A percentile compares a stretch with the other conserved stretches of the same genome.
Evolutionary conservation across 1,284 basidiomycete species (phyloP).

Genomic region (Gomphus bonarii): DNA sequence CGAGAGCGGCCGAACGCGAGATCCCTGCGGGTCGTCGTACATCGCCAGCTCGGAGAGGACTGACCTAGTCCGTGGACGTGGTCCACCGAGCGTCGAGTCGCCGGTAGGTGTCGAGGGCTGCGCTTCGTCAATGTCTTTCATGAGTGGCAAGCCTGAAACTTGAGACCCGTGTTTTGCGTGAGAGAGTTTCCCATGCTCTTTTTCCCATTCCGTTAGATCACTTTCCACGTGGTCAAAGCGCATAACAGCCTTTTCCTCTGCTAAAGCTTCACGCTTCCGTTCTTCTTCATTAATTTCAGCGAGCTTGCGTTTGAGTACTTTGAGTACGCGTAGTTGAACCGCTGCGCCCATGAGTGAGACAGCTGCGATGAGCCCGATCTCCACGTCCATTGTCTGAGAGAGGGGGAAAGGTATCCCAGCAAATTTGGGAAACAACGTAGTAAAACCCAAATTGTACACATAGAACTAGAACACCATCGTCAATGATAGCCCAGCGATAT

Average conservation of each 20-base stretch:
- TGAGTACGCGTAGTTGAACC: conserved; percentile 81
- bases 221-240: conserved; percentile 55
- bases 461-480: conserved; percentile 58
- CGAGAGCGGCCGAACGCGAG: conserved; percentile 32
- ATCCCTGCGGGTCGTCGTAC: conserved; percentile 36
- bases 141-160: conserved; percentile 41
- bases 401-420: conserved; percentile 68
- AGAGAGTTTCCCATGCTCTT: conserved; percentile 60
- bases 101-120: conserved; percentile 38
- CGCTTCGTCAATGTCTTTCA: conserved; percentile 50
- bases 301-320: conserved; percentile 68
- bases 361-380: conserved; percentile 79
- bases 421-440: conserved; percentile 67
- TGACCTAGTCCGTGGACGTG: conserved; percentile 48
- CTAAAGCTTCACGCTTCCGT: conserved; percentile 61
- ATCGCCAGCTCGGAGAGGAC: conserved; percentile 58
- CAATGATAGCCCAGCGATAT: background rate
- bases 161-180: conserved; percentile 44
- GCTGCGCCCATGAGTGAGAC: conserved; percentile 80
- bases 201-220: conserved; percentile 83
- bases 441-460: conserved; percentile 88
- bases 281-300: conserved; percentile 73
- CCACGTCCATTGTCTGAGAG: conserved; percentile 86
- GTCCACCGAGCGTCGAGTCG: conserved; percentile 36
- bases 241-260: conserved; percentile 66